Conservation (phyloP, 176 grass and related monocot species). For the Aegilops tauschii region DNA sequence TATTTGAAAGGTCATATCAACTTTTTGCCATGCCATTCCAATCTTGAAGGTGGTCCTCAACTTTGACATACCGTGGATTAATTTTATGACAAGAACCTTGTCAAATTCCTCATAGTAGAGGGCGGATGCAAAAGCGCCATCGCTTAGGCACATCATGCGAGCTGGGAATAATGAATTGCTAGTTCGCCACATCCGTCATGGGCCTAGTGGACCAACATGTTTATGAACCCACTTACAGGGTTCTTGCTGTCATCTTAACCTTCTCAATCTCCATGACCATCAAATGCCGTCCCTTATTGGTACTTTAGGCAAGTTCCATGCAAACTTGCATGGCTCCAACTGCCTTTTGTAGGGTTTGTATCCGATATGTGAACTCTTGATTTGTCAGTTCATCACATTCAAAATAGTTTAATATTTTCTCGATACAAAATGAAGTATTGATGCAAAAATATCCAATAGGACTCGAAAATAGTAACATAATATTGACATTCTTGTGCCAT, state of each 20-base stretch:
- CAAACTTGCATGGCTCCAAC: neutral
- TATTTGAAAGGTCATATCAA: neutral
- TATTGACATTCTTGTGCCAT: neutral
- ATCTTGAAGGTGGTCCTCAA: constrained; percentile 13
- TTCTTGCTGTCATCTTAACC: constrained; percentile 7
- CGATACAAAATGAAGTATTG: constrained; percentile 14
- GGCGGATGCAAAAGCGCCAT: constrained; percentile 12
- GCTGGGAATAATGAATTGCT: neutral
- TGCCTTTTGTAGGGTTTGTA: neutral
- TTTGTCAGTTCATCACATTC: neutral
- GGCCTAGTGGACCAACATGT: neutral
- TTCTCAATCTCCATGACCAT: neutral
- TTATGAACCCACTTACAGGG: neutral
- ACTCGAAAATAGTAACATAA: neutral
- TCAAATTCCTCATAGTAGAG: neutral
- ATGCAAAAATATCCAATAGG: neutral
- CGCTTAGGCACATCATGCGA: neutral
- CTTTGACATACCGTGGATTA: neutral
- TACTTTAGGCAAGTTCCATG: neutral
- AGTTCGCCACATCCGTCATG: neutral
- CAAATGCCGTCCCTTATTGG: neutral
- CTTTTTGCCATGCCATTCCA: neutral
- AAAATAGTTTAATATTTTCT: neutral
- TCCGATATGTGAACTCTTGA: neutral
- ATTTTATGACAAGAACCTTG: neutral